Percentiles rank a stretch among this genome's conserved stretches.
Evolutionary conservation across 2,329 filamentous ascomycete species (phyloP).

Genomic region (Diaporthe velutina): DNA sequence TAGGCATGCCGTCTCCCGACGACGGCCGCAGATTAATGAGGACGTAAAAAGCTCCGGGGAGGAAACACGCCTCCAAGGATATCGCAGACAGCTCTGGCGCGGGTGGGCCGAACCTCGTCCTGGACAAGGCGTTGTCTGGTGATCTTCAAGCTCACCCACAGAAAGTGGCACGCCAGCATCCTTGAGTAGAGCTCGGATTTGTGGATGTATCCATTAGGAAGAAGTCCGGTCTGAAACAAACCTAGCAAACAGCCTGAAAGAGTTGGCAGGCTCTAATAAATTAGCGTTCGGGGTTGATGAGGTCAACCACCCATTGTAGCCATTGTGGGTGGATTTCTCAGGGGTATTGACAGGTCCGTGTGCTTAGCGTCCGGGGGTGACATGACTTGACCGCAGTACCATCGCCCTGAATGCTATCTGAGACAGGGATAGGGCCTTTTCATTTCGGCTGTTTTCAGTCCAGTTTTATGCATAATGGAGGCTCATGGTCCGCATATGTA

Average conservation of each 20-base stretch:
- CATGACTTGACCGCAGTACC: slow-evolving; percentile 8
- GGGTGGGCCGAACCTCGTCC: slow-evolving; percentile 13
- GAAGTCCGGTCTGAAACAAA: slow-evolving; percentile 13
- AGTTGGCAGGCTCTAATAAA: slow-evolving; percentile 12
- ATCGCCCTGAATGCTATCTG: slow-evolving; percentile 4
- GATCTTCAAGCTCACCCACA: neutral
- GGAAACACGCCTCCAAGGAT: neutral
- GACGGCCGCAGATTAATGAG: slow-evolving; percentile 12
- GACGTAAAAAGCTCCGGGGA: neutral
- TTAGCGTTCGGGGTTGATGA: slow-evolving; percentile 10
- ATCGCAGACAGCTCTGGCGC: neutral
- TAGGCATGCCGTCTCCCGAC: slow-evolving; percentile 3
- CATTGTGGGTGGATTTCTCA: neutral
- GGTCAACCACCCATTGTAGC: slow-evolving; percentile 1
- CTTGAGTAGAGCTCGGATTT: neutral
- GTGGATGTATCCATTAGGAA: slow-evolving; percentile 12
- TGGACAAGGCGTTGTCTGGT: neutral
- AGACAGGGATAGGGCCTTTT: slow-evolving; percentile 11
- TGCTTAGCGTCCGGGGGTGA: neutral
- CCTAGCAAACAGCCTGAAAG: slow-evolving; percentile 24
- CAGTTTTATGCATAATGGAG: slow-evolving; percentile 7
- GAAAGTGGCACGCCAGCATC: neutral
- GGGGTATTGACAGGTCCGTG: slow-evolving; percentile 11
- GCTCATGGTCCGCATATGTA: slow-evolving; percentile 7
- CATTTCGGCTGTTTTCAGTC: slow-evolving; percentile 4